Conservation (phyloP, 306 rosid species). For the Senna tora region DNA sequence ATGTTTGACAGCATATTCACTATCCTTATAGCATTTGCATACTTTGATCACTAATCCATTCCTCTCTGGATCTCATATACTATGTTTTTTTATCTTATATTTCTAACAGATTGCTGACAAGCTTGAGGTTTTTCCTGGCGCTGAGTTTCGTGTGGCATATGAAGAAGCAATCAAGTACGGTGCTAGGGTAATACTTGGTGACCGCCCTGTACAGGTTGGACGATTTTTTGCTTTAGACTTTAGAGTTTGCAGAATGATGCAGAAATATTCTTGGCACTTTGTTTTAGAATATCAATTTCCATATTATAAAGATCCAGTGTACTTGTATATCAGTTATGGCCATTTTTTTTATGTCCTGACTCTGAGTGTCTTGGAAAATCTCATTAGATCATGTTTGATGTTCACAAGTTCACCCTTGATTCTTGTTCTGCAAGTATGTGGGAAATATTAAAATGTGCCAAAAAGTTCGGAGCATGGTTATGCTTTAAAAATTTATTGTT, state of each 20-base stretch:
- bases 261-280: not conserved
- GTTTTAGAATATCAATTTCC: not conserved
- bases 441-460: constrained; percentile 16
- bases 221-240: constrained; percentile 17
- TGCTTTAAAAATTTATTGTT: constrained; percentile 32
- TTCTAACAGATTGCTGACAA: constrained; percentile 72
- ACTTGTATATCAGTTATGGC: not conserved
- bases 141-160: constrained; percentile 92
- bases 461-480: not conserved
- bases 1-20: constrained; percentile 31
- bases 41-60: constrained; percentile 18
- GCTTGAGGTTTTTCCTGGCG: constrained; percentile 88
- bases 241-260: constrained; percentile 9
- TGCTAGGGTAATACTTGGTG: constrained; percentile 91
- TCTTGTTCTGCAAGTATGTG: constrained; percentile 8
- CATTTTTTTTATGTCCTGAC: not conserved
- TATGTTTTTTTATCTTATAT: constrained; percentile 6
- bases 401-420: not conserved
- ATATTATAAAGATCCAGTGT: not conserved
- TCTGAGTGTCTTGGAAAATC: not conserved
- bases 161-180: constrained; percentile 95
- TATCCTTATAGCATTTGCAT: constrained; percentile 9
- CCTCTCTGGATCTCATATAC: constrained; percentile 29
- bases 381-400: not conserved
- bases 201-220: constrained; percentile 92